Evolutionary conservation across 2,329 filamentous ascomycete species (phyloP).

Genomic region (Cytospora piceicola): DNA sequence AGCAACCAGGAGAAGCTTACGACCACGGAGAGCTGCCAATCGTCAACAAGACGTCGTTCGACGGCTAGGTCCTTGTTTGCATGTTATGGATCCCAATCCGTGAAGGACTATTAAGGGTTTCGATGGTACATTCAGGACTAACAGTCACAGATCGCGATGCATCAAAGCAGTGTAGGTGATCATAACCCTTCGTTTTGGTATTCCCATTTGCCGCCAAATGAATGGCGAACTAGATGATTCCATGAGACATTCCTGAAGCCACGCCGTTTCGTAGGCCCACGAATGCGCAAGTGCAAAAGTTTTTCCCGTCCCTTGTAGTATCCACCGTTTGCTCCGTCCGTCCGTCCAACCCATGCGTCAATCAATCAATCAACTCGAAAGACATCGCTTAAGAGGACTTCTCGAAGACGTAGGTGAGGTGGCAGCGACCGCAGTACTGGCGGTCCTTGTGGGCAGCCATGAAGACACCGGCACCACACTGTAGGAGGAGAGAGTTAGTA

Average conservation of each 20-base stretch:
- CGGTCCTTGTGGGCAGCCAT: slow-evolving; percentile 99
- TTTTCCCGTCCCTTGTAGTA: slow-evolving; percentile 27
- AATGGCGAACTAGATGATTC: slow-evolving; percentile 26
- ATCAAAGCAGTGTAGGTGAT: not conserved
- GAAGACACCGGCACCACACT: slow-evolving; percentile 99
- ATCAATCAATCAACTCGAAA: slow-evolving; percentile 27
- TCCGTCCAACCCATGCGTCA: slow-evolving; percentile 20
- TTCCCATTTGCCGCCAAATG: slow-evolving; percentile 21
- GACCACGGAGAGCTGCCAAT: too few relatives aligned
- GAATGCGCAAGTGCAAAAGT: slow-evolving; percentile 18
- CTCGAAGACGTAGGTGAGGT: slow-evolving; percentile 75
- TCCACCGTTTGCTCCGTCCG: slow-evolving; percentile 26
- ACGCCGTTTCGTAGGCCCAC: slow-evolving; percentile 13
- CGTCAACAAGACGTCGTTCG: too few relatives aligned
- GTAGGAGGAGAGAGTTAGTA: slow-evolving; percentile 41
- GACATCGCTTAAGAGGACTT: slow-evolving; percentile 55
- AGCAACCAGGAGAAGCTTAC: too few relatives aligned
- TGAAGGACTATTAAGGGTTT: too few relatives aligned
- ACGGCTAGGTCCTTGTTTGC: not conserved
- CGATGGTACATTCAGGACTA: too few relatives aligned
- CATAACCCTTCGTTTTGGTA: slow-evolving; percentile 26
- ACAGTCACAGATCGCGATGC: too few relatives aligned
- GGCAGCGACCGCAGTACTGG: slow-evolving; percentile 88
- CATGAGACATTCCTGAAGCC: slow-evolving; percentile 19
- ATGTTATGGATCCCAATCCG: not conserved